Conservation (phyloP, 768 basidiomycete genomes). For the Pulveroboletus sp. region DNA sequence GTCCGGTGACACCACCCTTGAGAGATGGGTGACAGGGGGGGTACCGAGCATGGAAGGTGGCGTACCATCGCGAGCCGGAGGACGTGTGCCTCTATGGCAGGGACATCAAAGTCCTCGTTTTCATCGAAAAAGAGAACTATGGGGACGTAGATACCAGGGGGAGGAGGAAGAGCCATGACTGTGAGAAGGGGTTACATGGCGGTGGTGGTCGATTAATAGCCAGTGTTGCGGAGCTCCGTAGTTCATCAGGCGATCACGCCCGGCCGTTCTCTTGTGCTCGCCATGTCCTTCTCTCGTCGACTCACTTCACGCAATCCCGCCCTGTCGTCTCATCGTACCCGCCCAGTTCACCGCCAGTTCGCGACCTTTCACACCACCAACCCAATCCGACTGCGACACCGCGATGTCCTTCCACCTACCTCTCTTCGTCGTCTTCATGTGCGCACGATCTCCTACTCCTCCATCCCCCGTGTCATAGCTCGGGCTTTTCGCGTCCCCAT, state of each 20-base stretch:
- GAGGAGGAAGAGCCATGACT: conserved; percentile 41
- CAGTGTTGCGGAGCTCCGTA: background rate
- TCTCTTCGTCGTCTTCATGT: conserved; percentile 62
- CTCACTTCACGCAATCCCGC: background rate
- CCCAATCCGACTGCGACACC: conserved; percentile 16
- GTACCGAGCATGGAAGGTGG: background rate
- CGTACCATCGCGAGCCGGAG: conserved; percentile 65
- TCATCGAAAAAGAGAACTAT: conserved; percentile 70
- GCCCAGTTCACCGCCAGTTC: background rate
- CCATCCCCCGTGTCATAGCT: conserved; percentile 84
- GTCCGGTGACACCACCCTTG: conserved; percentile 69
- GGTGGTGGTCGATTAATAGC: background rate
- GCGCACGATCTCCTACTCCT: conserved; percentile 78
- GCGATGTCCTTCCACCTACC: conserved; percentile 32
- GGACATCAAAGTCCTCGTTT: conserved; percentile 66
- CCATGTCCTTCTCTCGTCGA: background rate
- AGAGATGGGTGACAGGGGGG: conserved; percentile 17
- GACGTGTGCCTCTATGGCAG: conserved; percentile 63
- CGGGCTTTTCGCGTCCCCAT: conserved; percentile 86
- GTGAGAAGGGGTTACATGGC: background rate
- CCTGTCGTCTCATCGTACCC: background rate
- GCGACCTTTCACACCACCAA: background rate
- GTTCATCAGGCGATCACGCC: background rate
- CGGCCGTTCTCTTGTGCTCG: background rate
- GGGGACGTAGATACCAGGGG: conserved; percentile 71